Evolutionary conservation across 805 yeast genomes (phyloP).

Genomic region (Brettanomyces sp.): DNA sequence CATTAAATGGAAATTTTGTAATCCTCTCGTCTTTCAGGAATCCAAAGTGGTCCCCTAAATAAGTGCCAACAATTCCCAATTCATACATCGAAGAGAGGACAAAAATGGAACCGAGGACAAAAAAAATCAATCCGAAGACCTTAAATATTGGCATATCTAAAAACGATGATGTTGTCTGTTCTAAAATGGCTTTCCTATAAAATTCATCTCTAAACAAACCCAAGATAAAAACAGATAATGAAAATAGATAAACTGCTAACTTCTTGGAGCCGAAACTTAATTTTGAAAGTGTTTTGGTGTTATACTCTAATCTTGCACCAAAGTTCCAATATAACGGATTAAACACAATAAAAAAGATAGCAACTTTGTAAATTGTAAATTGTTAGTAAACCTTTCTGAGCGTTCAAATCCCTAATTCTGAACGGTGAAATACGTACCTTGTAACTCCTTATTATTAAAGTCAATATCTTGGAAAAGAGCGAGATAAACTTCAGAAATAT

Average conservation of each 20-base stretch:
- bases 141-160: slow-evolving; percentile 31
- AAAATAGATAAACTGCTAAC: slow-evolving; percentile 78
- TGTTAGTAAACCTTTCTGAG: slow-evolving; percentile 2
- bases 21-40: slow-evolving; percentile 87
- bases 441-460: slow-evolving; percentile 14
- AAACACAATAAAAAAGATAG: slow-evolving; percentile 67
- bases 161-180: slow-evolving; percentile 59
- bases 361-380: slow-evolving; percentile 20
- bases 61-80: slow-evolving; percentile 92
- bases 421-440: slow-evolving; percentile 12
- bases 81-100: slow-evolving; percentile 84
- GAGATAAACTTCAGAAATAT: neutral
- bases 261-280: slow-evolving; percentile 55
- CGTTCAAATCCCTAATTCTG: neutral
- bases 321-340: slow-evolving; percentile 95
- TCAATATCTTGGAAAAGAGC: slow-evolving; percentile 14
- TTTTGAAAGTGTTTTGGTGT: slow-evolving; percentile 67
- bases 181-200: slow-evolving; percentile 58
- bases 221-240: slow-evolving; percentile 71
- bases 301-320: slow-evolving; percentile 81
- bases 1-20: slow-evolving; percentile 86
- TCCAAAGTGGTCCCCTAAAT: slow-evolving; percentile 95
- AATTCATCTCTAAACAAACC: slow-evolving; percentile 78
- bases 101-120: slow-evolving; percentile 67
- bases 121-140: slow-evolving; percentile 40